Percentiles rank a stretch among this genome's conserved stretches.
Evolutionary conservation across 441 rosid genomes (phyloP).

Genomic region (Gossypium gossypioides): DNA sequence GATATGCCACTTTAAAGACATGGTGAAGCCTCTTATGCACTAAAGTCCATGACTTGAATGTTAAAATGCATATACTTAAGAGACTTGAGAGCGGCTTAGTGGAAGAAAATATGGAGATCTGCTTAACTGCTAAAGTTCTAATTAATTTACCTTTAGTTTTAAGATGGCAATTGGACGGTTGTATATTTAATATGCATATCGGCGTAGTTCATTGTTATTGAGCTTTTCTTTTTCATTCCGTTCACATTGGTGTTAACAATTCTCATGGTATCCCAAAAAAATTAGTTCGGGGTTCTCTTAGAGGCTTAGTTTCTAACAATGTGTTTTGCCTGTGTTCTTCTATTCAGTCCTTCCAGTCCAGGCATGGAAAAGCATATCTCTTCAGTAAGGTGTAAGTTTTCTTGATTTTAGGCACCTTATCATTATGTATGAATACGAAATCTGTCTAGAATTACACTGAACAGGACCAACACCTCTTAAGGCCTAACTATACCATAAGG

Average conservation of each 20-base stretch:
- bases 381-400: slow-evolving; percentile 91
- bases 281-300: not conserved
- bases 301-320: slow-evolving; percentile 30
- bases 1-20: not conserved
- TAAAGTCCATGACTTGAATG: not conserved
- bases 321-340: slow-evolving; percentile 25
- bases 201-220: not conserved
- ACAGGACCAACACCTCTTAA: not conserved
- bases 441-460: not conserved
- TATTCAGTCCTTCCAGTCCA: slow-evolving; percentile 64
- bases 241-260: not conserved
- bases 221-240: not conserved
- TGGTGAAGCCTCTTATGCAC: not conserved
- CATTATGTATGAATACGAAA: not conserved
- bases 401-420: slow-evolving; percentile 21
- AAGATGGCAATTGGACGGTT: not conserved
- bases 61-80: not conserved
- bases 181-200: not conserved
- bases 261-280: not conserved
- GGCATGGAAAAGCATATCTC: slow-evolving; percentile 96
- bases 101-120: not conserved
- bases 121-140: not conserved
- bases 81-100: not conserved
- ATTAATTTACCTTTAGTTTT: not conserved
- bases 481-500: not conserved